Percentiles rank a stretch among this genome's conserved stretches.
phyloP scores from a whole-genome alignment of 768 basidiomycete species.

The Boletus coccyginus region DNA sequence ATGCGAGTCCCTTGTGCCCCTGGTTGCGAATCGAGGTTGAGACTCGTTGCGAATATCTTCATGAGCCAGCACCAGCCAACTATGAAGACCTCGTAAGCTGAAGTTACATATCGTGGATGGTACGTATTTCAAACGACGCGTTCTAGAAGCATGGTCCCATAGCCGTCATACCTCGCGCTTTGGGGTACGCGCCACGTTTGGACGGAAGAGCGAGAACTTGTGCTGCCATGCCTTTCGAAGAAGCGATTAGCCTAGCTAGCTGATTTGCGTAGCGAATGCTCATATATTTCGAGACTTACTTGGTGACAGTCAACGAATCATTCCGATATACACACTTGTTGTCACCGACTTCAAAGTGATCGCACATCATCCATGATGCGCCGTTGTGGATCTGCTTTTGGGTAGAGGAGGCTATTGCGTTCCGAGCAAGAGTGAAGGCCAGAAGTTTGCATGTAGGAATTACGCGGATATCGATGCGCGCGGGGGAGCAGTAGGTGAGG shows the following conservation, averaged over 20 bases:
- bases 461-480: not conserved
- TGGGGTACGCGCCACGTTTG: not conserved
- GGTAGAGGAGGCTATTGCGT: constrained; percentile 94
- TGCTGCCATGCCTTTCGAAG: not conserved
- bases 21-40: not conserved
- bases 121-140: not conserved
- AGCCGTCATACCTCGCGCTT: not conserved
- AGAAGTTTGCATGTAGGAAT: constrained; percentile 23
- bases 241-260: too few relatives aligned
- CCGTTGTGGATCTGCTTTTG: constrained; percentile 84
- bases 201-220: not conserved
- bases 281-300: constrained; percentile 46
- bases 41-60: too few relatives aligned
- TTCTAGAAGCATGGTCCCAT: not conserved
- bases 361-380: constrained; percentile 87
- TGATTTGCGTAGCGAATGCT: not conserved
- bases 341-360: constrained; percentile 81
- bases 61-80: too few relatives aligned
- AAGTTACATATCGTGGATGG: not conserved
- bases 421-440: constrained; percentile 91
- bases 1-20: not conserved
- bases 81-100: too few relatives aligned
- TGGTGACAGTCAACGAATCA: constrained; percentile 89
- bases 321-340: constrained; percentile 93
- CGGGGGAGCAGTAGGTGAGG: too few relatives aligned